A percentile compares a stretch with the other conserved stretches of the same genome.
Conservation (phyloP, 768 basidiomycete genomes). For the Kwoniella botswanensis region DNA sequence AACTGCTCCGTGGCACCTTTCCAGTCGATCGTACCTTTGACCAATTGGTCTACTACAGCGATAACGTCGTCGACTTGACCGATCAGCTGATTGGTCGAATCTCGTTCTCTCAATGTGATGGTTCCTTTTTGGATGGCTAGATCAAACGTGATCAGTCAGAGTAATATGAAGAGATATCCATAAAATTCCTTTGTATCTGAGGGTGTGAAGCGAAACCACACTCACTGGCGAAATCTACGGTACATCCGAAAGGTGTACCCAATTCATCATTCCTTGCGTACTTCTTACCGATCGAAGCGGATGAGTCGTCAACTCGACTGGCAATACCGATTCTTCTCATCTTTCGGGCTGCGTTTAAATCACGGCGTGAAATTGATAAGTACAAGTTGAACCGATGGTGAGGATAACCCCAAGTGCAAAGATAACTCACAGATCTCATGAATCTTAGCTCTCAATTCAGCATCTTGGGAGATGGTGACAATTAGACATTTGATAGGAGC, state of each 20-base stretch:
- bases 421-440: constrained; percentile 81
- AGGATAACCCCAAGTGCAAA: too few relatives aligned
- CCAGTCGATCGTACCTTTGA: constrained; percentile 78
- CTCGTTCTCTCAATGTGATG: constrained; percentile 81
- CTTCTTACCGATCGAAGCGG: constrained; percentile 91
- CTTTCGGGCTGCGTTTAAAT: constrained; percentile 69
- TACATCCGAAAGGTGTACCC: constrained; percentile 95
- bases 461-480: constrained; percentile 85
- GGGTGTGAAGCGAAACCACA: constrained; percentile 21
- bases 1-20: constrained; percentile 71
- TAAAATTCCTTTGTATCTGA: neutral
- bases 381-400: too few relatives aligned
- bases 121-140: constrained; percentile 88
- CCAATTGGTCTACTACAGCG: constrained; percentile 75
- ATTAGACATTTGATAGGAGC: constrained; percentile 97
- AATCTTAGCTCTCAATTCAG: constrained; percentile 81
- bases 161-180: too few relatives aligned
- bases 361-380: neutral
- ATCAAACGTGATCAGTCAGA: constrained; percentile 1
- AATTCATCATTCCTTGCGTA: constrained; percentile 98
- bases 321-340: constrained; percentile 87
- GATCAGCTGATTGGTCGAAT: constrained; percentile 91
- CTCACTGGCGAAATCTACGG: constrained; percentile 90
- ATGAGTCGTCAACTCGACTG: constrained; percentile 93
- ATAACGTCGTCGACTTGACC: constrained; percentile 89